Evolutionary conservation across 1,284 basidiomycete genomes (phyloP), one percentile per base, ranked within the genome.

Genomic region (Fomitiporia mediterranea): DNA sequence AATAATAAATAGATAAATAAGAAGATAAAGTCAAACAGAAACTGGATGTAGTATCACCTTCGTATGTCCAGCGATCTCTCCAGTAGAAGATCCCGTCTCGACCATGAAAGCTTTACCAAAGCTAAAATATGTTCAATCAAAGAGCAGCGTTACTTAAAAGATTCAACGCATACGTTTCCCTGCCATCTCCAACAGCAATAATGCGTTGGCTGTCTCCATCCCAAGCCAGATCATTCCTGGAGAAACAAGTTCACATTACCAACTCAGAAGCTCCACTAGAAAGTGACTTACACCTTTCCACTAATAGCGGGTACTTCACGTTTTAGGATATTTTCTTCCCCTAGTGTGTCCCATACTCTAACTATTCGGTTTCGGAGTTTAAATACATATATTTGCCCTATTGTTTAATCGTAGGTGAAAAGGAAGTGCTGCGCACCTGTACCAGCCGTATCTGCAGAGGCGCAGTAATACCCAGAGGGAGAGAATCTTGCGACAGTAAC

Each of bases 191-290:
- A n/a, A 94, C 96, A 15, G 89, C 94, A 50, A 98, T 89, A 63
- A 99, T 89, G 13, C 97, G 83, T 71, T 98, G 97, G 66, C 90
- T 92, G 70, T 99, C 97, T 2, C 89, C 90, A 67, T 99, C 97
- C 94, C 95, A 98, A 19, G 88, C 87, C 4, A 99, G 80, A 71
- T 99, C 97, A 65, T 94, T 95, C 65, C 89, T 91, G 46, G 17
- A 53, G 4, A 28, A 42, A 28, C 25, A 30, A 17, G 17, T 34
- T 50, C 25, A 28, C 11, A 25, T 23, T 15, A 43, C 19, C 32
- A 2, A 27, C 19, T 17, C 38, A 19, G 4, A 19, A 46, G 11
- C 13, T 30, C n/a, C 47, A 32, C 46, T 43, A 34, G 27, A 28
- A 42, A 6, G 28, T 39, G n/a, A 71, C 82, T 59, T 67, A 89